Evolutionary conservation across 495 filamentous ascomycete genomes (phyloP), one percentile per base, ranked within the genome.

Genomic region (Tetracladium setigerum): DNA sequence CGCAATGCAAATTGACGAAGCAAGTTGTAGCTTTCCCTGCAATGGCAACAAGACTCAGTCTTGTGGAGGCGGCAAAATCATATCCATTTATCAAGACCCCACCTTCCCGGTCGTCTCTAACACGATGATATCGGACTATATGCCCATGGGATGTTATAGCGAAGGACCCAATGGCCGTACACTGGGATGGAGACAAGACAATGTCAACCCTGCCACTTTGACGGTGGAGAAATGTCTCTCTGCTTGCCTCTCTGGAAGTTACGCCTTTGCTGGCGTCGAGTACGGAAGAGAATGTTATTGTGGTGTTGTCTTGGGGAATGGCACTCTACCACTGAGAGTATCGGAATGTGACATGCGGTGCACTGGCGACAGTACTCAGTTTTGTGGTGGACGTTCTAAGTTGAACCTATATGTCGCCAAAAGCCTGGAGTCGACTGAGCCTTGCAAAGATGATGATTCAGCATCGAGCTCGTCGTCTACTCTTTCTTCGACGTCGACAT

Each of bases 61-160:
- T 15, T 76, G 72, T 49, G 72, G 72, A n/a, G 72, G 66, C 7
- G 52, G 63, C 45, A 59, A 66, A 31, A 45, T 58, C 30, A 56
- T 72, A 35, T 73, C 69, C 16, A 53, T 74, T 47, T 76, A 65
- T 43, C 59, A 67, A 53, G 72, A 76, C 31, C 67, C 71, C 0
- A 74, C 70, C 30, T 76, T 68, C 52, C 55, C 58, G 14, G 55
- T 66, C 30, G 48, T 63, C 35, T 27, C 22, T 7, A 27, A 27
- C 3, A 27, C 22, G 3, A 27, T 7, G 22, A 27, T 27, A 27
- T 27, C 22, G 22, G 68, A 73, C 53, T 76, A 73, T 50, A 48
- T 46, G 24, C 51, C 63, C 31, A 54, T 76, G 5, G 75, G 75
- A 34, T 79, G 75, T 55, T 77, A 67, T 51, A 73, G 67, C 24